A percentile compares a stretch with the other conserved stretches of the same genome.
phyloP scores from a whole-genome alignment of 1,284 basidiomycete species.

The Tetrapyrgos nigripes region DNA sequence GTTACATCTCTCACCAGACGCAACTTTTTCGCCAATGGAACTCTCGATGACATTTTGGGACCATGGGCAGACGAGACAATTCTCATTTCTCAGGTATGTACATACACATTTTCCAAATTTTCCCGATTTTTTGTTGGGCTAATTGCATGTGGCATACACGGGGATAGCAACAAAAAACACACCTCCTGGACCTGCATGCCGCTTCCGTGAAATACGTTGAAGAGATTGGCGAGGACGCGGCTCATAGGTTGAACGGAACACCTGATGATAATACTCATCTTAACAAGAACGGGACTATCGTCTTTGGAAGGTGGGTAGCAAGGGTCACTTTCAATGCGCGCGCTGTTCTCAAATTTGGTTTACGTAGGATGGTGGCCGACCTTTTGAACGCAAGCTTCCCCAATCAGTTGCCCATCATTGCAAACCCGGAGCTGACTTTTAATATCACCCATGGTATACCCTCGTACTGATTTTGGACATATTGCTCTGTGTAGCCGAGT shows the following conservation, averaged over 20 bases:
- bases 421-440: slow-evolving; percentile 37
- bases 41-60: slow-evolving; percentile 44
- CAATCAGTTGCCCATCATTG: slow-evolving; percentile 38
- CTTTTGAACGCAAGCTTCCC: slow-evolving; percentile 43
- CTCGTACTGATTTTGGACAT: slow-evolving; percentile 25
- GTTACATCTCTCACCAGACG: slow-evolving; percentile 49
- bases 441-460: slow-evolving; percentile 35
- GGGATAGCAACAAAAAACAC: slow-evolving; percentile 43
- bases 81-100: slow-evolving; percentile 33
- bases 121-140: too few relatives aligned
- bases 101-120: too few relatives aligned
- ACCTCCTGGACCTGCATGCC: slow-evolving; percentile 47
- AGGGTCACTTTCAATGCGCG: too few relatives aligned
- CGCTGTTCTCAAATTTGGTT: slow-evolving; percentile 7
- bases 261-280: slow-evolving; percentile 45
- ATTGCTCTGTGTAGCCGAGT: too few relatives aligned
- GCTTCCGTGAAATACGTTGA: slow-evolving; percentile 47
- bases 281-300: slow-evolving; percentile 25
- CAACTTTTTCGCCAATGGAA: slow-evolving; percentile 44
- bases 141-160: too few relatives aligned
- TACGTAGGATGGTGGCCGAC: slow-evolving; percentile 46
- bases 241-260: slow-evolving; percentile 46
- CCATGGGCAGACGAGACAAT: slow-evolving; percentile 51
- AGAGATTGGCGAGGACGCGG: slow-evolving; percentile 46
- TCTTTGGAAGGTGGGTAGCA: too few relatives aligned